Evolutionary conservation across 2,329 filamentous ascomycete genomes (phyloP).

Genomic region (Trichoderma hamatum): DNA sequence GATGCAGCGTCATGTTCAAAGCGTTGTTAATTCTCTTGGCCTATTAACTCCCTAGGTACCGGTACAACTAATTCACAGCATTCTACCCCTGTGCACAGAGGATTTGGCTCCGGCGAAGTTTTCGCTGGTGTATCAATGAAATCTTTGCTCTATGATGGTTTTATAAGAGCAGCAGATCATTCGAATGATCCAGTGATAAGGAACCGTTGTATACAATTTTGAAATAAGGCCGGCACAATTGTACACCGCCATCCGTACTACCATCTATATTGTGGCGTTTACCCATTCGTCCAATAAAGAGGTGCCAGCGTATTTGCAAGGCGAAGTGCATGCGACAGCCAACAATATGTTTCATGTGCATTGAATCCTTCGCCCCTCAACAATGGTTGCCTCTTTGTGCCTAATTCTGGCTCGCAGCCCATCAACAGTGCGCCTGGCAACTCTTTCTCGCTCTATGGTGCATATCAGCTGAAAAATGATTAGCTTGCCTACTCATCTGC

Average conservation of each 20-base stretch:
- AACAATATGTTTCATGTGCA: not conserved
- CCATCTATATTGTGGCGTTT: not conserved
- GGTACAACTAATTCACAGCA: too few species aligned
- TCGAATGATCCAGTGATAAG: not conserved
- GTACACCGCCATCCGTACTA: not conserved
- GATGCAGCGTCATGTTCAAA: too few species aligned
- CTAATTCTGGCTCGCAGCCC: not conserved
- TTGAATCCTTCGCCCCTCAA: not conserved
- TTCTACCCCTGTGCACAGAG: not conserved
- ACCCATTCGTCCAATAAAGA: not conserved
- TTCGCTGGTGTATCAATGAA: not conserved
- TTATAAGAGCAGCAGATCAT: not conserved
- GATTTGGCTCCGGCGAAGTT: not conserved
- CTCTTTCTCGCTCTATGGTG: not conserved
- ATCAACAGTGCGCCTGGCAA: not conserved
- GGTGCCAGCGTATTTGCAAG: not conserved
- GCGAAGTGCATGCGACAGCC: not conserved
- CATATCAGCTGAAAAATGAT: not conserved
- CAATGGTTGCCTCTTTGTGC: not conserved
- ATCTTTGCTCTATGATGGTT: not conserved
- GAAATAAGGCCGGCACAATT: not conserved
- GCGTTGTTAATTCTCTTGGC: too few species aligned
- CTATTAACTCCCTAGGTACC: too few species aligned
- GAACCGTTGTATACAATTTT: not conserved
- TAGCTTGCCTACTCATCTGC: not conserved